Evolutionary conservation across 106 monocot species (phyloP).

Genomic region (Dendrobium officinale): DNA sequence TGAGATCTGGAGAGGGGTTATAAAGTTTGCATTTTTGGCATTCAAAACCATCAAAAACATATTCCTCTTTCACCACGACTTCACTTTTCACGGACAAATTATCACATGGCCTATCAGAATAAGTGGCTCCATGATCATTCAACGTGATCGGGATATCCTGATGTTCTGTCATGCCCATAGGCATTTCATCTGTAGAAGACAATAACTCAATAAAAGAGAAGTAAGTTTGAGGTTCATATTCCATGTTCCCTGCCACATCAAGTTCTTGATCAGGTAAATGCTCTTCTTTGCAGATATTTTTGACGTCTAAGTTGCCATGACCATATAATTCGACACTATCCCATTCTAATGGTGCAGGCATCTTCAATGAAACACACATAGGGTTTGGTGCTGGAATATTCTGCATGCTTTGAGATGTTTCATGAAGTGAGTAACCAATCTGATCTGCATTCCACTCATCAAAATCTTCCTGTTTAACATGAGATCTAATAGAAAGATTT

Average conservation of each 20-base stretch:
- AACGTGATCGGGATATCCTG: background rate
- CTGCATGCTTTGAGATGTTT: slow-evolving; percentile 6
- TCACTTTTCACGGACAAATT: slow-evolving; percentile 3
- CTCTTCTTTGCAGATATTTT: background rate
- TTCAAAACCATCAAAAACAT: slow-evolving; percentile 6
- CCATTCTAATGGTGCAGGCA: slow-evolving; percentile 17
- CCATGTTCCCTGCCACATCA: slow-evolving; percentile 24
- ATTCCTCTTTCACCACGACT: background rate
- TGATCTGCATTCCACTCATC: slow-evolving; percentile 3
- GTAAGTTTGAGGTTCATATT: slow-evolving; percentile 89
- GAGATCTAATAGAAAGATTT: slow-evolving; percentile 42
- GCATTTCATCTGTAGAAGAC: slow-evolving; percentile 43
- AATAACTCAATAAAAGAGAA: slow-evolving; percentile 79
- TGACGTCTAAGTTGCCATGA: background rate
- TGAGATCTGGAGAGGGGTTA: slow-evolving; percentile 36
- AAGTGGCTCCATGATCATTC: slow-evolving; percentile 8
- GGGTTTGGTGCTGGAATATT: background rate
- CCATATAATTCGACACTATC: slow-evolving; percentile 17
- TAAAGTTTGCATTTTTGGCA: slow-evolving; percentile 48
- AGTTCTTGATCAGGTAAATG: slow-evolving; percentile 10
- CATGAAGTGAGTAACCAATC: background rate
- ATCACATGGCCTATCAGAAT: slow-evolving; percentile 4
- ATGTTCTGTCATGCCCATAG: slow-evolving; percentile 6
- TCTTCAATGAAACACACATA: slow-evolving; percentile 2
- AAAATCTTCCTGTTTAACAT: slow-evolving; percentile 13